phyloP scores from a whole-genome alignment of 2,329 filamentous ascomycete genomes.

The Colletotrichum endophyticum region DNA sequence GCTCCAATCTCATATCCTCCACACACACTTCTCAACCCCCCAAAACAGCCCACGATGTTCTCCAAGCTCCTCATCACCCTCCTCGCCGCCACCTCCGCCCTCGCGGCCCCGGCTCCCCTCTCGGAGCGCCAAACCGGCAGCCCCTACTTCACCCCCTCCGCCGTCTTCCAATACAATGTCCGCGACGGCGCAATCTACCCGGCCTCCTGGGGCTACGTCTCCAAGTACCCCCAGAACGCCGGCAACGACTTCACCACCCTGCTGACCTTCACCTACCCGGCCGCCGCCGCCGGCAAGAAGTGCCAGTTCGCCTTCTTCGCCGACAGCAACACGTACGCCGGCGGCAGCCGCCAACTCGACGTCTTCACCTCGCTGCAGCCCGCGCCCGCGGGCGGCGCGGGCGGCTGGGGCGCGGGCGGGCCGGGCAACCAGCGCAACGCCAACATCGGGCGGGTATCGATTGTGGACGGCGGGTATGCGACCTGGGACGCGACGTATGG shows the following conservation, averaged over 20 bases:
- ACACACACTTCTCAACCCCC: neutral
- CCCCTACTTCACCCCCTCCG: slow-evolving; percentile 25
- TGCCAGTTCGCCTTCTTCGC: slow-evolving; percentile 32
- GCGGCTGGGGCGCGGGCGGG: slow-evolving; percentile 26
- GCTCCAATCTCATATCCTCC: neutral
- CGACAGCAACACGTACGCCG: slow-evolving; percentile 10
- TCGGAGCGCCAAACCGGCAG: slow-evolving; percentile 5
- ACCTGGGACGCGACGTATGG: slow-evolving; percentile 20
- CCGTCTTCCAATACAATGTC: slow-evolving; percentile 26
- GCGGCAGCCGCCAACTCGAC: slow-evolving; percentile 29
- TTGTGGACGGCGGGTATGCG: neutral
- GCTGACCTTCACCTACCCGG: slow-evolving; percentile 31
- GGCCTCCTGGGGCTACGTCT: slow-evolving; percentile 15
- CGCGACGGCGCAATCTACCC: slow-evolving; percentile 26
- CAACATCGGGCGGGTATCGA: slow-evolving; percentile 13
- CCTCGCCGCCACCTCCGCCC: slow-evolving; percentile 22
- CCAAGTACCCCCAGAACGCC: slow-evolving; percentile 25
- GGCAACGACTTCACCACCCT: slow-evolving; percentile 32
- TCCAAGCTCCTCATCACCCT: slow-evolving; percentile 26
- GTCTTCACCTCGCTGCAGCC: slow-evolving; percentile 28
- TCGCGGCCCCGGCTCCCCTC: slow-evolving; percentile 26
- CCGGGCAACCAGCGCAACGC: slow-evolving; percentile 31
- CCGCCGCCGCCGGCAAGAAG: slow-evolving; percentile 22
- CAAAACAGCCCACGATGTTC: slow-evolving; percentile 21
- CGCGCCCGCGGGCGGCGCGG: slow-evolving; percentile 22